These are phyloP conservation scores for Colletotrichum trifolii DNA, from an alignment of 2,329 filamentous ascomycete species.

Conservation along the genomic window DNA sequence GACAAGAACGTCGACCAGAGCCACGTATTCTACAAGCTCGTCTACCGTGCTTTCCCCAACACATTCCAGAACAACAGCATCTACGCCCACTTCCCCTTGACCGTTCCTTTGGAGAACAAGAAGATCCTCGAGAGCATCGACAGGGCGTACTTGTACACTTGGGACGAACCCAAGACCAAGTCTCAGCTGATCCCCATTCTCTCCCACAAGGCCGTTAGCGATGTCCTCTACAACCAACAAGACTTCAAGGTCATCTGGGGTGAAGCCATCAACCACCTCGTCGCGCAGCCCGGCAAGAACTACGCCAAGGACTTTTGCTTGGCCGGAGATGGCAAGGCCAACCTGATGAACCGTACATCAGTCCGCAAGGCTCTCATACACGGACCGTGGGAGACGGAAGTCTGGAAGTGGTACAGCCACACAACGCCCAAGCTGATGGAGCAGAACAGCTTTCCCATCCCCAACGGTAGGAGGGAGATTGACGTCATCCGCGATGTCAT, in stretches of 20 bases:
- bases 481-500: constrained; percentile 56
- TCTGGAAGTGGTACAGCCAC: constrained; percentile 40
- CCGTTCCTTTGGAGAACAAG: constrained; percentile 60
- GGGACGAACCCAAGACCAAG: constrained; percentile 60
- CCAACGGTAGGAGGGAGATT: constrained; percentile 44
- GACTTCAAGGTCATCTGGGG: constrained; percentile 71
- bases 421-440: constrained; percentile 43
- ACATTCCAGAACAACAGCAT: constrained; percentile 72
- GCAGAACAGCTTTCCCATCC: constrained; percentile 41
- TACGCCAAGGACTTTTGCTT: constrained; percentile 61
- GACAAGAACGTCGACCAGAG: constrained; percentile 71
- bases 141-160: constrained; percentile 68
- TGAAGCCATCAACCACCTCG: constrained; percentile 63
- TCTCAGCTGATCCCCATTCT: constrained; percentile 59
- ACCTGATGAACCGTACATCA: constrained; percentile 52
- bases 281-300: constrained; percentile 55
- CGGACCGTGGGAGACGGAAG: constrained; percentile 35
- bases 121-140: constrained; percentile 67
- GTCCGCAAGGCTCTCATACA: constrained; percentile 53
- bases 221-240: constrained; percentile 62
- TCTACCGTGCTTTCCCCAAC: constrained; percentile 71
- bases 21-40: constrained; percentile 74
- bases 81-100: constrained; percentile 68
- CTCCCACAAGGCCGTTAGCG: constrained; percentile 64
- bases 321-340: constrained; percentile 53